Base-by-base conservation (phyloP, 306 rosid species). In the Casuarina cunninghamiana region DNA sequence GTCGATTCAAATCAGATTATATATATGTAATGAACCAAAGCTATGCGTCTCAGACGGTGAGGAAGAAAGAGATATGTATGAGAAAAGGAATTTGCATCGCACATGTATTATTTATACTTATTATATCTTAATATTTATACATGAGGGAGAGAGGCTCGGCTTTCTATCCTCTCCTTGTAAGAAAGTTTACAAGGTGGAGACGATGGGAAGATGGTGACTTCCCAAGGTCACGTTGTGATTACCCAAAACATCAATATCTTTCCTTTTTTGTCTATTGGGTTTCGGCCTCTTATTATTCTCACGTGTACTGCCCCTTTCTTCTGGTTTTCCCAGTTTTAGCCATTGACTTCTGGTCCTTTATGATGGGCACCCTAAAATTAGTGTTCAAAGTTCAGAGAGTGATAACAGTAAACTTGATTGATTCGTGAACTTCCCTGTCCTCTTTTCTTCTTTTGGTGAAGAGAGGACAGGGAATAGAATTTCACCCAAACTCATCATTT, bases 161-260 rank as follows among this genome's bases (percentile, higher is more conserved):
- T 66, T 39, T 66, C 85, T 83, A 83, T 84, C 85, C 81, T 74
- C 82, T 79, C 80, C 85, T 46, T 83, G 86, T 81, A 81, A 85
- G 86, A 81, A 85, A 85, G 81, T 71, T 70, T 39, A 74, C 73
- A 80, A 87, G 55, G 35, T 17, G 62, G 79, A 74, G 75, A 67
- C 79, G 81, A 83, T 69, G 76, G 86, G 86, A 81, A 78, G 89
- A 85, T 72, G 88, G 87, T 50, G 93, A 83, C 87, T 79, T 71
- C 74, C 77, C 69, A 71, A 80, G 68, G 26, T 79, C 80, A 51
- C 16, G 77, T 41, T 75, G 81, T 75, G 10, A 69, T 76, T 80
- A 54, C 12, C 44, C 75, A 79, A 62, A 21, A 44, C 17, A 13
- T 58, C 13, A 21, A 75, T 16, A 38, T 50, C 5, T 53, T n/a